Evolutionary conservation across 139 green algal species (phyloP).

Genomic region (Chlamydomonas eustigma): DNA sequence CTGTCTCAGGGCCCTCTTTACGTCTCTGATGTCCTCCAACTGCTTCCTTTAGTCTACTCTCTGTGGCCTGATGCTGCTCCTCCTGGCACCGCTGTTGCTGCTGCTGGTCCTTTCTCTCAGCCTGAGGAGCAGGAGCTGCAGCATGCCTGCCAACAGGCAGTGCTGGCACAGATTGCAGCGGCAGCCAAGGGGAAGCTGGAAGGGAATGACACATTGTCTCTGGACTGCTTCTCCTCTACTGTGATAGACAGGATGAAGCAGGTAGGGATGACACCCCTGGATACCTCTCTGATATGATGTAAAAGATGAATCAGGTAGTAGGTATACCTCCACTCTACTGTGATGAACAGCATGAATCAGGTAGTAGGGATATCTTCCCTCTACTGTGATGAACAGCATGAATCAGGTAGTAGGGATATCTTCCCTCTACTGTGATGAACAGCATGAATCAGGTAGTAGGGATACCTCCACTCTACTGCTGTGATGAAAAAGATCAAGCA

Average conservation of each 20-base stretch:
- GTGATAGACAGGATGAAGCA: not conserved
- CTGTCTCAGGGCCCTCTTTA: not conserved
- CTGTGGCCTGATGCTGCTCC: not conserved
- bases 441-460: not conserved
- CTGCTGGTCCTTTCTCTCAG: not conserved
- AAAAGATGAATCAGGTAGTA: not conserved
- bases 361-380: not conserved
- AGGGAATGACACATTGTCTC: not conserved
- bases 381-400: not conserved
- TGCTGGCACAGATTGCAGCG: not conserved
- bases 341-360: not conserved
- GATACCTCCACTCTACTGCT: too few species aligned
- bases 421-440: not conserved
- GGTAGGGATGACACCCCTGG: not conserved
- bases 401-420: not conserved
- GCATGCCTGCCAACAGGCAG: not conserved
- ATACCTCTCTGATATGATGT: not conserved
- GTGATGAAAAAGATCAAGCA: too few species aligned
- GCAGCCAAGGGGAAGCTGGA: not conserved
- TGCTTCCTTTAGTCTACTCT: not conserved
- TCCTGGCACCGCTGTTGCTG: not conserved
- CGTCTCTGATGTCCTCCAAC: not conserved
- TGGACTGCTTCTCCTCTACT: not conserved
- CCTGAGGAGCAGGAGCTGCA: not conserved
- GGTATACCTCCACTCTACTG: not conserved